Conservation (phyloP, 306 rosid species). For the Nissolia schottii region DNA sequence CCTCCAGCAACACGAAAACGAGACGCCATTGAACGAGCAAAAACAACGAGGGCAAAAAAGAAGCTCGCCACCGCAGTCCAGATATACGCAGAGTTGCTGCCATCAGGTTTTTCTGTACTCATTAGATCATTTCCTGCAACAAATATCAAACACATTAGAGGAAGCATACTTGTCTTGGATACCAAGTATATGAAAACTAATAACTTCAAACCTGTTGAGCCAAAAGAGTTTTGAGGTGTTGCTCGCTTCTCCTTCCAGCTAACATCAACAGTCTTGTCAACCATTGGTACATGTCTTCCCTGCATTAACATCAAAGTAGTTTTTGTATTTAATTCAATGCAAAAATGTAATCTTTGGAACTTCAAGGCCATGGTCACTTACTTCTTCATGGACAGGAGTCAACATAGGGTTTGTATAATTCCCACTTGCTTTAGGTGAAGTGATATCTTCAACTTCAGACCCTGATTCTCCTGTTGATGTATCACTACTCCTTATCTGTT, state of each 20-base stretch:
- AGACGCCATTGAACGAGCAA: slow-evolving; percentile 37
- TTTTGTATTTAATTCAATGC: neutral
- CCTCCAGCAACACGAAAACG: slow-evolving; percentile 28
- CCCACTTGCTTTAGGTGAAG: slow-evolving; percentile 61
- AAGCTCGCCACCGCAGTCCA: slow-evolving; percentile 43
- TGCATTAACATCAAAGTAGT: slow-evolving; percentile 31
- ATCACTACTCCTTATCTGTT: slow-evolving; percentile 62
- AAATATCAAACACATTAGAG: neutral
- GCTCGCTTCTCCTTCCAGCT: slow-evolving; percentile 36
- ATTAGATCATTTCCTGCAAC: slow-evolving; percentile 41
- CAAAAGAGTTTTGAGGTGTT: slow-evolving; percentile 21
- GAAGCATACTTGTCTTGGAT: neutral
- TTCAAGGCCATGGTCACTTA: slow-evolving; percentile 31
- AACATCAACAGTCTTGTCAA: slow-evolving; percentile 66
- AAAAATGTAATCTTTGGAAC: neutral
- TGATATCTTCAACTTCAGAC: slow-evolving; percentile 78
- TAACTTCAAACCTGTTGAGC: slow-evolving; percentile 40
- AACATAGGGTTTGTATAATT: slow-evolving; percentile 45
- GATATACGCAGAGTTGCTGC: slow-evolving; percentile 21
- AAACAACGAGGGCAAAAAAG: slow-evolving; percentile 41
- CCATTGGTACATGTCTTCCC: slow-evolving; percentile 63
- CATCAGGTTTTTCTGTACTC: slow-evolving; percentile 12
- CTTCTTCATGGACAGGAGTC: slow-evolving; percentile 77
- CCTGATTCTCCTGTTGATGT: slow-evolving; percentile 83
- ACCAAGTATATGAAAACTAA: neutral